A percentile compares a stretch with the other conserved stretches of the same genome.
These are phyloP conservation scores for Blakeslea trispora DNA, from an alignment of 371 early-diverging fungal genomes.

Conservation along the genomic window DNA sequence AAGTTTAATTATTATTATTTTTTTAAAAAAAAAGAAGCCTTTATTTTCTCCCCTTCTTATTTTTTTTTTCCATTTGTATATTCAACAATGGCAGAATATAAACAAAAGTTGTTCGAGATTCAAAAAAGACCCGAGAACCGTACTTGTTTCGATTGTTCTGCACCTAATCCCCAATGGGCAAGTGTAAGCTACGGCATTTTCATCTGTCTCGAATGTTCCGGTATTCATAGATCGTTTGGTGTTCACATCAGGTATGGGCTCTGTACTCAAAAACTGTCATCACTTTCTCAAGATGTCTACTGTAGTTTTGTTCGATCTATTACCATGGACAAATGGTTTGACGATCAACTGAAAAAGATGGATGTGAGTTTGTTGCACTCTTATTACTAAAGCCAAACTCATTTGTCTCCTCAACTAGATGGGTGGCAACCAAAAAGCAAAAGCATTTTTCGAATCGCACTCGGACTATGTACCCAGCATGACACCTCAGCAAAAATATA, in stretches of 20 bases:
- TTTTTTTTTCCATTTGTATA: not conserved
- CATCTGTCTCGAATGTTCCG: slow-evolving; percentile 97
- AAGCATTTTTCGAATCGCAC: slow-evolving; percentile 84
- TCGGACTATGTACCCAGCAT: slow-evolving; percentile 80
- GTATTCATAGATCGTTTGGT: slow-evolving; percentile 91
- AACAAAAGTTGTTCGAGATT: slow-evolving; percentile 68
- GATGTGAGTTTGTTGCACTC: slow-evolving; percentile 47
- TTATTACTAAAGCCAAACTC: not conserved
- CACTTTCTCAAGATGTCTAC: too few relatives aligned
- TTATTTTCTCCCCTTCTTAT: not conserved
- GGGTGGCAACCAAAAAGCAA: slow-evolving; percentile 93
- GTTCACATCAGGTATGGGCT: slow-evolving; percentile 85
- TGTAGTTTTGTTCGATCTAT: slow-evolving; percentile 95
- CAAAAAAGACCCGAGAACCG: slow-evolving; percentile 74
- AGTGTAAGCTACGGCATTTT: slow-evolving; percentile 95
- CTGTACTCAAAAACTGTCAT: not conserved
- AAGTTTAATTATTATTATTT: too few relatives aligned
- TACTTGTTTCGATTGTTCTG: slow-evolving; percentile 83
- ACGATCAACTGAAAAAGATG: slow-evolving; percentile 94
- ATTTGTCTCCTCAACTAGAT: slow-evolving; percentile 39
- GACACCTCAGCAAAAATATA: slow-evolving; percentile 85
- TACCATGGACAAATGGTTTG: slow-evolving; percentile 97
- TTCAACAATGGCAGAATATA: slow-evolving; percentile 55
- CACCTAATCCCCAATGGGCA: slow-evolving; percentile 93
- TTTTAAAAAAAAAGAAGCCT: too few relatives aligned